Evolutionary conservation across 2,329 filamentous ascomycete genomes (phyloP), one percentile per base, ranked within the genome.

Genomic region (Drechslerella coelobrocha): DNA sequence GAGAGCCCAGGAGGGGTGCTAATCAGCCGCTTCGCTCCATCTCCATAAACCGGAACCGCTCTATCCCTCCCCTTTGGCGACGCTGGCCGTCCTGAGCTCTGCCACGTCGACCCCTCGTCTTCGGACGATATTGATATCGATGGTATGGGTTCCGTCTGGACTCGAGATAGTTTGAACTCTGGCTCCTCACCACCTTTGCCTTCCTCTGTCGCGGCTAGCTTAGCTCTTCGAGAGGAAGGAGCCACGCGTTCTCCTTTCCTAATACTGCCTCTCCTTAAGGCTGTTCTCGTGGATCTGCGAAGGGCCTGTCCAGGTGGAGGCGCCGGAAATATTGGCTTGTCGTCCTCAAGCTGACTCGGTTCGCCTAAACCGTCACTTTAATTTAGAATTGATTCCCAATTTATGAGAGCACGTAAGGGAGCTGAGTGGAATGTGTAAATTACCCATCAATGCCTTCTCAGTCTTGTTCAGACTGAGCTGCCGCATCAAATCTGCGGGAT

Each of bases 251-350:
- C 89, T 23, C 90, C 89, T 74, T 88, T 90, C 54, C 89, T 88
- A 72, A 96, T 79, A 80, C 92, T 97, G 31, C 92, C 92, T 65
- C 90, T 91, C 75, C 92, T 84, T 78, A 97, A 97, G 24, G 90
- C 93, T 3, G 94, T 99, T 60, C 91, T 86, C 19, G 92, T 99
- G 10, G 94, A 97, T 72, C 94, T 86, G 75, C 94, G 89, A 52
- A 99, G 81, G 29, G 91, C 90, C 78, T 89, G 87, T 2, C 91
- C 91, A 0, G 87, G 87, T 19, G 89, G 81, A 61, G 84, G 87
- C 63, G 89, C 85, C 0, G 92, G 90, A 43, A 97, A 81, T 73
- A 97, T 96, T 5, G 92, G 92, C 81, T 89, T 88, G 77, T 97
- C 93, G 41, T 91, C 90, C 21, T 79, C 75, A 76, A 75, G 69